Percentiles rank a stretch among this genome's conserved stretches.
Evolutionary conservation across 2,329 filamentous ascomycete species (phyloP).

Genomic region (Zasmidium cellare): DNA sequence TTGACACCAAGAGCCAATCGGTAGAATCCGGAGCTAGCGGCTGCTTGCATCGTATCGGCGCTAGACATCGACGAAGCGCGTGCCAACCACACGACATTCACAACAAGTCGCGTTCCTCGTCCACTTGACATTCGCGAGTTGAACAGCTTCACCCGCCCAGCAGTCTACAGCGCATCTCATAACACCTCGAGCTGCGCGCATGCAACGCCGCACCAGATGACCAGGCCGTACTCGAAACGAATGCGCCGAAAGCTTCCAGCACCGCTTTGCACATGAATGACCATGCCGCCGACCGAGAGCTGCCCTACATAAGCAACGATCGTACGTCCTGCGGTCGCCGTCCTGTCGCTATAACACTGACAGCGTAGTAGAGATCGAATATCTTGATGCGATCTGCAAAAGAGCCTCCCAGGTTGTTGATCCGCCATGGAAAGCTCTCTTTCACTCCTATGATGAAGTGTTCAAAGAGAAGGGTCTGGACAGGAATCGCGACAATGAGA

Average conservation of each 20-base stretch:
- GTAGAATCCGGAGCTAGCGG: conserved; percentile 1
- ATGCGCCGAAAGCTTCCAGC: conserved; percentile 31
- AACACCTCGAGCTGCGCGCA: conserved; percentile 5
- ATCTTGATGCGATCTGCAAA: conserved; percentile 74
- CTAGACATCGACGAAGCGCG: conserved; percentile 3
- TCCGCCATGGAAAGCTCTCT: conserved; percentile 74
- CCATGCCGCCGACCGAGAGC: conserved; percentile 34
- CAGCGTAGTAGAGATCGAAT: conserved; percentile 66
- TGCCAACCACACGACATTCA: not conserved
- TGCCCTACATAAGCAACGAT: conserved; percentile 42
- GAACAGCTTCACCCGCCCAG: conserved; percentile 2
- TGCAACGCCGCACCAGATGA: conserved; percentile 32
- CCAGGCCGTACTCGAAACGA: conserved; percentile 36
- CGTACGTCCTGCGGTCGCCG: conserved; percentile 31
- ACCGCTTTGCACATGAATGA: conserved; percentile 33
- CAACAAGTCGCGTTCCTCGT: not conserved
- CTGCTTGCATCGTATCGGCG: not conserved
- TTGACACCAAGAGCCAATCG: not conserved
- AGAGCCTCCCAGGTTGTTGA: conserved; percentile 67
- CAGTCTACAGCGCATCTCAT: conserved; percentile 14
- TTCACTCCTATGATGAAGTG: conserved; percentile 75
- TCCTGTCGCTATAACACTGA: not conserved
- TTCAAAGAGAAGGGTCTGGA: conserved; percentile 70
- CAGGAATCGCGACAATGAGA: conserved; percentile 71
- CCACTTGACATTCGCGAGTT: not conserved